These are phyloP conservation scores for Agapanthus africanus DNA, from an alignment of 106 monocot species.

Conservation along the genomic window DNA sequence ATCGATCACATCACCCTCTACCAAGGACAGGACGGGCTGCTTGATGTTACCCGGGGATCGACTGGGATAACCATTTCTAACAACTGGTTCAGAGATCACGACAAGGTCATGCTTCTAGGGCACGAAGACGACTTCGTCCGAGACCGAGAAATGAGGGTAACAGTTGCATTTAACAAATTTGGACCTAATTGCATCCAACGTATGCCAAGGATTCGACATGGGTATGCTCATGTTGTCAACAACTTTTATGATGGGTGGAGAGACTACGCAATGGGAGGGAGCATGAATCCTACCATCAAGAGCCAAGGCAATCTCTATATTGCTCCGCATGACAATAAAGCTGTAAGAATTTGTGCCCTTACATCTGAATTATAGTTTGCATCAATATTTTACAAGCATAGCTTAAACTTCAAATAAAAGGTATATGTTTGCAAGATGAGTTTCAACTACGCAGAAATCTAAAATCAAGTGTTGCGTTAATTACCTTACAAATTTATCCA, in stretches of 20 bases:
- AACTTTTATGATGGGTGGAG: conserved; percentile 79
- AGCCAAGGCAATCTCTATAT: conserved; percentile 68
- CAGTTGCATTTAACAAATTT: conserved; percentile 55
- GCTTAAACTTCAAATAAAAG: neutral
- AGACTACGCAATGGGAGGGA: conserved; percentile 78
- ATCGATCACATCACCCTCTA: conserved; percentile 83
- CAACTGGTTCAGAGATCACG: conserved; percentile 79
- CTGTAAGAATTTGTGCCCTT: too few species aligned
- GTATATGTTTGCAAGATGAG: neutral
- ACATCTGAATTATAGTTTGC: too few species aligned
- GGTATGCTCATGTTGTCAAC: conserved; percentile 80
- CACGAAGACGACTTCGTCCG: conserved; percentile 47
- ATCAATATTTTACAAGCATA: neutral
- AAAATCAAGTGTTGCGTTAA: too few species aligned
- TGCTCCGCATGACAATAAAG: conserved; percentile 37
- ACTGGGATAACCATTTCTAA: conserved; percentile 67
- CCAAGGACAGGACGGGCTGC: conserved; percentile 48
- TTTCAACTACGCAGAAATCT: too few species aligned
- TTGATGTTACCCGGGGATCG: conserved; percentile 73
- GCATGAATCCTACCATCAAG: conserved; percentile 61
- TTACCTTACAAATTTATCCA: neutral
- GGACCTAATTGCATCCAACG: conserved; percentile 65
- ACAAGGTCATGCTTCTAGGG: conserved; percentile 83
- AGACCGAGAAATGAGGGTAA: conserved; percentile 44
- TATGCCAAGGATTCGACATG: conserved; percentile 68